Evolutionary conservation across 2,329 filamentous ascomycete species (phyloP).

Genomic region (Colletotrichum spaethianum): DNA sequence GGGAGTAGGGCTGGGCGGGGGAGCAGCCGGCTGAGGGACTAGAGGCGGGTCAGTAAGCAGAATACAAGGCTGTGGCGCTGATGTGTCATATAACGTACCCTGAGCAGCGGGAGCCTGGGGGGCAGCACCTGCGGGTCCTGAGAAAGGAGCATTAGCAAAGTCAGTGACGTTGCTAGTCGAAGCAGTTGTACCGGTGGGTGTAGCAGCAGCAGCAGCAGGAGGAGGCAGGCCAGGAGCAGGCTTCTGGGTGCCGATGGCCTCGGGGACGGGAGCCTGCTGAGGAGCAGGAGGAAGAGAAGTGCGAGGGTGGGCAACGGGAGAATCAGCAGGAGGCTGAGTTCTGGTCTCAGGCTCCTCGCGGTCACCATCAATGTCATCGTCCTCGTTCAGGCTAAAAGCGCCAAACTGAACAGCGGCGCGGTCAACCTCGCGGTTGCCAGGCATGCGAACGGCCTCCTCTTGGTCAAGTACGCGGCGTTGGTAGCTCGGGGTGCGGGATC

Average conservation of each 20-base stretch:
- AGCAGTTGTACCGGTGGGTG: constrained; percentile 50
- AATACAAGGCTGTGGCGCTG: constrained; percentile 44
- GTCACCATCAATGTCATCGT: constrained; percentile 93
- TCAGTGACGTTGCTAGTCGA: constrained; percentile 41
- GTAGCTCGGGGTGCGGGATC: constrained; percentile 81
- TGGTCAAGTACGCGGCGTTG: constrained; percentile 92
- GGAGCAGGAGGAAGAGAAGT: constrained; percentile 85
- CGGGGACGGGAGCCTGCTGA: constrained; percentile 68
- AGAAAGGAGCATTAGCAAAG: constrained; percentile 21
- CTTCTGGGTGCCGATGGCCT: constrained; percentile 70
- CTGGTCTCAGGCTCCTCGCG: constrained; percentile 96
- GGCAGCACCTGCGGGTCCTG: constrained; percentile 48
- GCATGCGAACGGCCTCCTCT: constrained; percentile 98
- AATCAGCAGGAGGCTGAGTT: constrained; percentile 92
- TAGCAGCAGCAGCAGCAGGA: constrained; percentile 56
- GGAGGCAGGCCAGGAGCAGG: constrained; percentile 59
- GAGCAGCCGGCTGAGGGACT: constrained; percentile 64
- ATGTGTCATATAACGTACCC: constrained; percentile 54
- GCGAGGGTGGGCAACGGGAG: constrained; percentile 87
- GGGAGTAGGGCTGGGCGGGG: constrained; percentile 77
- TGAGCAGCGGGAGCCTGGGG: constrained; percentile 45
- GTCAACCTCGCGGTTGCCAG: constrained; percentile 94
- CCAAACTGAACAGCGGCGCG: constrained; percentile 95
- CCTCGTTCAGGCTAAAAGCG: constrained; percentile 88
- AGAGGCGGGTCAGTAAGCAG: background rate